Evolutionary conservation across 306 rosid genomes (phyloP).

Genomic region (apple (Malus domestica)): ASM211411v1 NC_041792.1:16496407-16496906

Average conservation of each 20-base stretch:
- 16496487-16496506: no score
- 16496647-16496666: no score
- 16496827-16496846: constrained; percentile 47
- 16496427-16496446: constrained; percentile 24
- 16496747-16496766: constrained; percentile 22
- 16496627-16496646: no score
- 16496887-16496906: constrained; percentile 32
- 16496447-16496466: not conserved
- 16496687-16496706: not conserved
- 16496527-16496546: no score
- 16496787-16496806: constrained; percentile 21
- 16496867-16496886: constrained; percentile 17
- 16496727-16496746: constrained; percentile 8
- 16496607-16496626: no score
- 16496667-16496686: no score
- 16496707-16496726: not conserved
- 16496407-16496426: constrained; percentile 16
- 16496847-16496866: constrained; percentile 30
- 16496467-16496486: no score
- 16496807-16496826: constrained; percentile 9
- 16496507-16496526: no score
- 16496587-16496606: no score
- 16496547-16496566: no score
- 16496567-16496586: no score
- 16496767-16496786: constrained; percentile 11